Evolutionary conservation across 768 basidiomycete genomes (phyloP).

Genomic region (Trametes meyenii): DNA sequence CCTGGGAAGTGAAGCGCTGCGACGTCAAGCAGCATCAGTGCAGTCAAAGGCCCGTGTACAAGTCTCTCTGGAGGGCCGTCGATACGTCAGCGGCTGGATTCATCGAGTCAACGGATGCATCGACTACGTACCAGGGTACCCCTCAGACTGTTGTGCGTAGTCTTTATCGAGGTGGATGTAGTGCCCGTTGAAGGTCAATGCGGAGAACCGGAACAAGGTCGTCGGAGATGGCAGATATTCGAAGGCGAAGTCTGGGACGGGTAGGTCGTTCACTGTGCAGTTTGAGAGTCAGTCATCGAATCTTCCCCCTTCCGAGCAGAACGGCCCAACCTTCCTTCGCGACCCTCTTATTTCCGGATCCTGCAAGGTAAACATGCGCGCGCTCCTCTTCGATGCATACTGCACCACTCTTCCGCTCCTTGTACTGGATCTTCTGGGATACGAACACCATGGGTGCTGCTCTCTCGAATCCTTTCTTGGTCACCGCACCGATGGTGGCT

Average conservation of each 20-base stretch:
- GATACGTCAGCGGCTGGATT: not conserved
- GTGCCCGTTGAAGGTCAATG: slow-evolving; percentile 85
- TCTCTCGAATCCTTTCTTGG: slow-evolving; percentile 68
- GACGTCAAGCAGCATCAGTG: slow-evolving; percentile 74
- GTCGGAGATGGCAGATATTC: slow-evolving; percentile 66
- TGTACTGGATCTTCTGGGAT: slow-evolving; percentile 61
- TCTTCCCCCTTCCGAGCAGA: not conserved
- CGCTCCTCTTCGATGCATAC: slow-evolving; percentile 64
- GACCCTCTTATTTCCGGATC: slow-evolving; percentile 35
- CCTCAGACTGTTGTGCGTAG: slow-evolving; percentile 67
- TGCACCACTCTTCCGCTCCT: slow-evolving; percentile 43
- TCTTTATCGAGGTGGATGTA: slow-evolving; percentile 82
- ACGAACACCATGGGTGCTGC: slow-evolving; percentile 76
- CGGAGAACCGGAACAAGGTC: slow-evolving; percentile 84
- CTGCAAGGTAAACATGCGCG: slow-evolving; percentile 65
- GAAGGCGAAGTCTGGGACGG: slow-evolving; percentile 59
- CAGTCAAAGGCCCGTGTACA: slow-evolving; percentile 85
- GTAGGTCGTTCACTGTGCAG: slow-evolving; percentile 52
- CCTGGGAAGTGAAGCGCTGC: slow-evolving; percentile 53
- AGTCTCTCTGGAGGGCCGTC: slow-evolving; percentile 58
- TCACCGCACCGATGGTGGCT: slow-evolving; percentile 51
- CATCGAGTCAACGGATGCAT: slow-evolving; percentile 1
- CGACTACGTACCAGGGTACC: slow-evolving; percentile 71
- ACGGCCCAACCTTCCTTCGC: slow-evolving; percentile 45
- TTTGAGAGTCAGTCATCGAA: not conserved